Evolutionary conservation across 2,329 filamentous ascomycete species (phyloP).

Genomic region (Penicillium corylophilum): DNA sequence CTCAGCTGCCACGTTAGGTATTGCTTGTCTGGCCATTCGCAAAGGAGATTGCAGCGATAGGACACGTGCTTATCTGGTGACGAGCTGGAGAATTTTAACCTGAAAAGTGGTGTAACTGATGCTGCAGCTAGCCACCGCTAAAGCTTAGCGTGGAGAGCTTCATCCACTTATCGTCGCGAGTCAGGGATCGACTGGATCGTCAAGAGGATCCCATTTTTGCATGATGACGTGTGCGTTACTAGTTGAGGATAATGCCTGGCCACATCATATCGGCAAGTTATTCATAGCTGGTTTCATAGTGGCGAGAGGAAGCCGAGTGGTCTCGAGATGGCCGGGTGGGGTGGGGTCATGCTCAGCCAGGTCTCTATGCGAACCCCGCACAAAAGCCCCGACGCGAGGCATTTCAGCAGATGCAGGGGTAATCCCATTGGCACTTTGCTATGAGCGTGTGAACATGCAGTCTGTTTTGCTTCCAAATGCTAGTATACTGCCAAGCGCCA

Average conservation of each 20-base stretch:
- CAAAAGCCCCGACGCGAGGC: not conserved
- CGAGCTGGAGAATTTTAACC: not conserved
- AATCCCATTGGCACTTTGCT: too few relatives aligned
- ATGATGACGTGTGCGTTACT: not conserved
- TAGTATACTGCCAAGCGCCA: too few relatives aligned
- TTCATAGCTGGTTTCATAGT: not conserved
- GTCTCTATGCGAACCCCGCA: not conserved
- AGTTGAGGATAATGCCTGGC: not conserved
- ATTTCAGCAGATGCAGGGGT: too few relatives aligned
- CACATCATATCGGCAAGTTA: not conserved
- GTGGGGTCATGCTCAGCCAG: not conserved
- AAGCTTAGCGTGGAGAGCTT: constrained; percentile 8
- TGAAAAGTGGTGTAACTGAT: constrained; percentile 7
- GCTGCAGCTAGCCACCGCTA: constrained; percentile 9
- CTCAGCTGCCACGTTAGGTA: not conserved
- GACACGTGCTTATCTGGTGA: constrained; percentile 8
- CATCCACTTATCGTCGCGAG: not conserved
- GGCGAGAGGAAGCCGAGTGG: not conserved
- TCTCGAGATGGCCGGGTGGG: not conserved
- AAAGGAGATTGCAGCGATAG: not conserved
- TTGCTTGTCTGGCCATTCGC: not conserved
- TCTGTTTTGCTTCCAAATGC: too few relatives aligned
- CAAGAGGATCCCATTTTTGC: not conserved
- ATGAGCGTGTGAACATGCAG: too few relatives aligned
- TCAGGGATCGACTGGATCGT: not conserved